A percentile compares a stretch with the other conserved stretches of the same genome.
These are phyloP conservation scores for Oryza meyeriana DNA, from an alignment of 176 grass and related monocot genomes.

Conservation along the genomic window DNA sequence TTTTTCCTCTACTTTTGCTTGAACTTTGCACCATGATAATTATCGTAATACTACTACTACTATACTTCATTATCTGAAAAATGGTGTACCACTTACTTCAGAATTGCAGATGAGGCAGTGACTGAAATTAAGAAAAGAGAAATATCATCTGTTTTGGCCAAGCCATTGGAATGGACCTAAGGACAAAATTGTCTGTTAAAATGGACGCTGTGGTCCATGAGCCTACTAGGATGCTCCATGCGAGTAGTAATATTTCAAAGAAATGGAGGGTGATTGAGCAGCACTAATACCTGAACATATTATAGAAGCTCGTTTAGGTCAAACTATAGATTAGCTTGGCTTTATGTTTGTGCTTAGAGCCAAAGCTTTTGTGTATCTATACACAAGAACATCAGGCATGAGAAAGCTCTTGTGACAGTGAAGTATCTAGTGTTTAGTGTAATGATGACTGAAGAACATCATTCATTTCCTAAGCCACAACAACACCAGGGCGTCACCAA, in stretches of 20 bases:
- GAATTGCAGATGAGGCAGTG: neutral
- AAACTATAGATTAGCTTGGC: conserved; percentile 39
- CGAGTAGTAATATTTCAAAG: conserved; percentile 7
- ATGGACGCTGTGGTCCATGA: conserved; percentile 20
- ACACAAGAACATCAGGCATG: conserved; percentile 7
- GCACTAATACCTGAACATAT: conserved; percentile 44
- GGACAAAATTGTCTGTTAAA: neutral
- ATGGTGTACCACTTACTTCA: neutral
- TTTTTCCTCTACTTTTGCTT: neutral
- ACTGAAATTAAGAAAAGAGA: neutral
- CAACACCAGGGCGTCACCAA: conserved; percentile 32
- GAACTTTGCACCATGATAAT: neutral
- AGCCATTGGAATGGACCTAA: conserved; percentile 18
- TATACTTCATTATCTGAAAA: neutral
- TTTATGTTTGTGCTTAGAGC: conserved; percentile 27
- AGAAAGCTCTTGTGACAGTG: conserved; percentile 4
- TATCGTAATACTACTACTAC: neutral
- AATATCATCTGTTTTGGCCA: neutral
- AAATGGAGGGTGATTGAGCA: neutral
- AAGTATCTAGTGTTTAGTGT: conserved; percentile 6
- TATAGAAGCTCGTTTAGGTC: conserved; percentile 19
- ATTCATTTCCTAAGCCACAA: conserved; percentile 23
- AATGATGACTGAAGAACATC: conserved; percentile 38
- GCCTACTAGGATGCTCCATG: conserved; percentile 11
- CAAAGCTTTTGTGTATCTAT: conserved; percentile 23